Conservation (phyloP, 306 rosid genomes). For the Lotus japonicus region DNA sequence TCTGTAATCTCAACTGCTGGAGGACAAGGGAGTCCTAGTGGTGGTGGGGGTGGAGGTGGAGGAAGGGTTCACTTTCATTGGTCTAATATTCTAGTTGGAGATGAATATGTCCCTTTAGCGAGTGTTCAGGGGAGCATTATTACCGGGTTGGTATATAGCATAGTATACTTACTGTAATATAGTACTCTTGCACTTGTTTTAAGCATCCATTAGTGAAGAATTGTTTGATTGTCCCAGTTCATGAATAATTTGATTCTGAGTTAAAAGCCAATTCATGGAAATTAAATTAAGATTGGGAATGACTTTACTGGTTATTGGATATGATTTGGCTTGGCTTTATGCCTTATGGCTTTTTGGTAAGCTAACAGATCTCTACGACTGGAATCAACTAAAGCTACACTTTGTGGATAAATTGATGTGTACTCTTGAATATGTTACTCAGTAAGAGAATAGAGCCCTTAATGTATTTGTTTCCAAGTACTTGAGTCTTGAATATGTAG, state of each 20-base stretch:
- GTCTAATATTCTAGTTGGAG: slow-evolving; percentile 76
- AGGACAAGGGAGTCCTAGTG: slow-evolving; percentile 77
- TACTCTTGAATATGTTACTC: not conserved
- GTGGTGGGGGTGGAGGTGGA: slow-evolving; percentile 97
- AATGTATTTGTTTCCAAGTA: not conserved
- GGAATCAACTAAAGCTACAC: not conserved
- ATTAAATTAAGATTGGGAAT: not conserved
- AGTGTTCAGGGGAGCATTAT: slow-evolving; percentile 64
- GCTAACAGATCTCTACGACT: not conserved
- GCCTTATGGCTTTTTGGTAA: not conserved
- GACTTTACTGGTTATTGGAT: slow-evolving; percentile 7
- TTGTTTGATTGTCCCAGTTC: slow-evolving; percentile 12
- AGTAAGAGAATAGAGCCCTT: slow-evolving; percentile 8
- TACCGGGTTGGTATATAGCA: slow-evolving; percentile 50
- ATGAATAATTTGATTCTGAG: not conserved
- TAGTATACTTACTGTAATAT: not conserved
- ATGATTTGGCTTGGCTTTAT: slow-evolving; percentile 1
- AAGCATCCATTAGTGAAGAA: slow-evolving; percentile 4
- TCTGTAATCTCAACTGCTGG: slow-evolving; percentile 74
- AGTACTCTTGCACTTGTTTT: slow-evolving; percentile 6
- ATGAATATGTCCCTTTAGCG: slow-evolving; percentile 82
- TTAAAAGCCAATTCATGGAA: slow-evolving; percentile 12
- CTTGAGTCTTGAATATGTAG: not conserved
- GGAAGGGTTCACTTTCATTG: slow-evolving; percentile 98
- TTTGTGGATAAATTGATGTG: not conserved